Base-by-base conservation (phyloP, 768 basidiomycete genomes). In the Hypholoma fasciculare region DNA sequence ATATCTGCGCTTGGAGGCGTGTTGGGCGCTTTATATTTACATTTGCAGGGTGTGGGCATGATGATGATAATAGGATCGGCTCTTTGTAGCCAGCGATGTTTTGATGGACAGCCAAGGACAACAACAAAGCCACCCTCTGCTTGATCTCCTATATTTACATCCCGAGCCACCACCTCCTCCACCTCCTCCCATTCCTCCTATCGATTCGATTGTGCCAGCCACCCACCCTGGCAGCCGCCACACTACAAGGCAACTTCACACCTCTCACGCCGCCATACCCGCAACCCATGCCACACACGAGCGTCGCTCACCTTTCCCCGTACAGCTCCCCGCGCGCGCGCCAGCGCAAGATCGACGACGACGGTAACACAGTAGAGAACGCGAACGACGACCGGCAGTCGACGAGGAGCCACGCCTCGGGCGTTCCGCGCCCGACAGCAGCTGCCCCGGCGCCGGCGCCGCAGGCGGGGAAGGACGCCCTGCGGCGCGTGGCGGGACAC, bases 401-500 rank as follows among this genome's bases (percentile, higher is more conserved):
- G 30, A 63, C 65, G 9, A 56, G 63, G 53, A 69, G 69, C 57
- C 67, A 63, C 38, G 66, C 64, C 36, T 69, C 68, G 26, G 65
- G 64, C 14, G 52, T 60, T 40, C 61, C 69, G 36, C 63, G 66
- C 47, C 61, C 57, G 23, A 23, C 23, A 23, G 23, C 23, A 23
- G 23, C 23, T 23, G 23, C 23, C 23, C 23, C 23, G 23, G 30
- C 30, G 30, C 7, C 30, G 30, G 30, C 30, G 30, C 30, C 30
- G 30, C 7, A 34, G 30, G 30, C 48, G 12, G 65, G 65, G 47
- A 48, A 67, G 30, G 74, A 74, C 26, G 65, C 68, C 20, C 68
- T 77, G 48, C 66, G 67, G 37, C 67, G 62, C 44, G 67, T 74
- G 63, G 65, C 75, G 38, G 75, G 75, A 54, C 72, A 72, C 52